Base-by-base conservation (phyloP, 148 eudicot genomes). In the Chenopodium album region DNA sequence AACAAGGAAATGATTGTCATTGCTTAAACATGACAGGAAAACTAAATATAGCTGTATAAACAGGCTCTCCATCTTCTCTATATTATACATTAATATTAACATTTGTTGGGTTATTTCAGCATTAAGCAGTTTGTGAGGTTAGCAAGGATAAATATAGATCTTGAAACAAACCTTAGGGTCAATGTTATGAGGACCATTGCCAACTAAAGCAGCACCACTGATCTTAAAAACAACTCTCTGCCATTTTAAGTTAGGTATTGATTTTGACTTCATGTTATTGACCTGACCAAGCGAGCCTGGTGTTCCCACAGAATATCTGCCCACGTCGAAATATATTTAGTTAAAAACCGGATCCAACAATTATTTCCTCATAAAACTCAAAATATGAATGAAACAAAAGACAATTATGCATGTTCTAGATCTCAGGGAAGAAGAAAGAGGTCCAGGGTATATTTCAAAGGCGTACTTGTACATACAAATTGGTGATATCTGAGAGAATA, bases 211-310 rank as follows among this genome's bases (percentile, higher is more conserved):
- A 88, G 94, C 89, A 81, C 99, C 99, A 72, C 99, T 94, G 79
- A 97, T 92, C 88, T 94, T 97, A 75, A 97, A 90, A 73, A 97
- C 93, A 63, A 97, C 99, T 89, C 99, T 94, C 81, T 94, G 92
- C 99, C 99, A 94, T 87, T 92, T 92, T 48, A 89, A 87, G 68
- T 70, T 91, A 63, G 88, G 63, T 63, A 87, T 75, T 76, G 95
- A 71, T 89, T 94, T 97, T 73, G 90, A 78, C 88, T 96, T 96
- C 73, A 86, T 41, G 71, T 76, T 89, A 79, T 70, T 88, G 74
- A 88, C 82, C 78, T 86, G 97, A 69, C 86, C 90, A 83, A 86
- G 86, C 28, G 92, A 86, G 85, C 87, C 91, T 69, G 87, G 75
- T 60, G 90, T 86, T 72, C 90, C 84, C 46, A 84, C 73, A 71